Percentiles rank a stretch among this genome's conserved stretches.
phyloP scores from a whole-genome alignment of 2,329 filamentous ascomycete species.

The Aspergillus sp. region DNA sequence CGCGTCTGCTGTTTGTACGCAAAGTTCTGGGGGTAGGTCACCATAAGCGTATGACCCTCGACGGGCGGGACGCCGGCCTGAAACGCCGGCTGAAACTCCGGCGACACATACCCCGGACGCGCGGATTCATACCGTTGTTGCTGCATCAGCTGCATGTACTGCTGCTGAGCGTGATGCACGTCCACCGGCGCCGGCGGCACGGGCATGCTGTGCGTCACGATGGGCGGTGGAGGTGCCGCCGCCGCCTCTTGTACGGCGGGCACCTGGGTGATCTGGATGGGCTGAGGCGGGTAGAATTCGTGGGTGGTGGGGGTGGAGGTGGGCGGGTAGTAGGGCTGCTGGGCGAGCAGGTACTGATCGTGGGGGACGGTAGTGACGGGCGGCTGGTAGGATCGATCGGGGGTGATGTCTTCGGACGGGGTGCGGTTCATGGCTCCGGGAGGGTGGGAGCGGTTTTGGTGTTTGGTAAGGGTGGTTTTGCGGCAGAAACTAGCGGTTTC shows the following conservation, averaged over 20 bases:
- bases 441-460: constrained; percentile 39
- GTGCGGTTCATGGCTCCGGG: constrained; percentile 31
- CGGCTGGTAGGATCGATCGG: constrained; percentile 35
- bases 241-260: constrained; percentile 24
- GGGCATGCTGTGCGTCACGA: constrained; percentile 30
- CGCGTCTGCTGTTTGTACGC: constrained; percentile 32
- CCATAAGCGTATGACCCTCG: constrained; percentile 30
- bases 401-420: constrained; percentile 35
- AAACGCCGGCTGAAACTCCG: constrained; percentile 30
- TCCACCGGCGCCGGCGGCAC: constrained; percentile 26
- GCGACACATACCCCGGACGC: constrained; percentile 29
- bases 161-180: constrained; percentile 28
- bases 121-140: constrained; percentile 32
- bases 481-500: constrained; percentile 34
- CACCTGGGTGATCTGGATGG: constrained; percentile 30
- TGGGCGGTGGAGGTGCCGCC: constrained; percentile 12
- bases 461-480: constrained; percentile 41
- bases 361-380: constrained; percentile 29
- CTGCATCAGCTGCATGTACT: constrained; percentile 33
- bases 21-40: constrained; percentile 31
- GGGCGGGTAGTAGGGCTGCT: constrained; percentile 35
- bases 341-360: constrained; percentile 35
- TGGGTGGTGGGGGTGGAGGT: constrained; percentile 31
- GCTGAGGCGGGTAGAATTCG: constrained; percentile 36
- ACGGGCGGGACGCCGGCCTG: constrained; percentile 24